Conservation (phyloP, 2,329 filamentous ascomycete genomes). For the Hypoxylon sp. region DNA sequence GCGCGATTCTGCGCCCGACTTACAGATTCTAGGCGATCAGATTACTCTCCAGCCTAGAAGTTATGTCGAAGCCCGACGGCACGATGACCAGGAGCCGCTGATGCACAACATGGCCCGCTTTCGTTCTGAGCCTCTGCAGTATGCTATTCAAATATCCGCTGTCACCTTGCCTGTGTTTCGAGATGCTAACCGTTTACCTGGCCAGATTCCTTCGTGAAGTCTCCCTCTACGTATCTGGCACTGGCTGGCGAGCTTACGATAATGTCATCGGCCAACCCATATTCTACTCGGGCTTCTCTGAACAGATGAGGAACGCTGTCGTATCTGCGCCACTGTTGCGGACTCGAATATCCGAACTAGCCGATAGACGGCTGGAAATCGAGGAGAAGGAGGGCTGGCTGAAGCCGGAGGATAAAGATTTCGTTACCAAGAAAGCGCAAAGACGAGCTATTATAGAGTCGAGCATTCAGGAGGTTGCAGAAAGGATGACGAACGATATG, state of each 20-base stretch:
- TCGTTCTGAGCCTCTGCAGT: constrained; percentile 74
- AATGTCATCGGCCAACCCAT: constrained; percentile 89
- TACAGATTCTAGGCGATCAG: constrained; percentile 80
- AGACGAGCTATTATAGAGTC: constrained; percentile 74
- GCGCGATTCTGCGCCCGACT: constrained; percentile 73
- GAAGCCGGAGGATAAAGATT: constrained; percentile 65
- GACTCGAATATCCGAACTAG: constrained; percentile 79
- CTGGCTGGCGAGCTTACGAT: constrained; percentile 96
- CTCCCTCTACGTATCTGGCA: constrained; percentile 90
- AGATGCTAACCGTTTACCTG: constrained; percentile 1
- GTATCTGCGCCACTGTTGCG: constrained; percentile 81
- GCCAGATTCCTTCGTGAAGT: constrained; percentile 90
- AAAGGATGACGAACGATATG: constrained; percentile 92
- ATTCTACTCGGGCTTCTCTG: constrained; percentile 91
- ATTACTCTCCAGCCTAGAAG: constrained; percentile 81
- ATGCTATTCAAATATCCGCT: constrained; percentile 9
- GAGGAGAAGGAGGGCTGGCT: constrained; percentile 82
- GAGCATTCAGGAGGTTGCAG: constrained; percentile 82
- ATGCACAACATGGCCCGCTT: constrained; percentile 90
- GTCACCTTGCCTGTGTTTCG: background rate
- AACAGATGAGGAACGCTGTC: constrained; percentile 85
- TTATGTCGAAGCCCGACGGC: constrained; percentile 65
- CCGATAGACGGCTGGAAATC: constrained; percentile 76
- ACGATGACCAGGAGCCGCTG: constrained; percentile 72
- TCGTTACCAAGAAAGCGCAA: constrained; percentile 63